Conservation (phyloP, 371 early-diverging fungal genomes). For the Ordospora colligata region DNA sequence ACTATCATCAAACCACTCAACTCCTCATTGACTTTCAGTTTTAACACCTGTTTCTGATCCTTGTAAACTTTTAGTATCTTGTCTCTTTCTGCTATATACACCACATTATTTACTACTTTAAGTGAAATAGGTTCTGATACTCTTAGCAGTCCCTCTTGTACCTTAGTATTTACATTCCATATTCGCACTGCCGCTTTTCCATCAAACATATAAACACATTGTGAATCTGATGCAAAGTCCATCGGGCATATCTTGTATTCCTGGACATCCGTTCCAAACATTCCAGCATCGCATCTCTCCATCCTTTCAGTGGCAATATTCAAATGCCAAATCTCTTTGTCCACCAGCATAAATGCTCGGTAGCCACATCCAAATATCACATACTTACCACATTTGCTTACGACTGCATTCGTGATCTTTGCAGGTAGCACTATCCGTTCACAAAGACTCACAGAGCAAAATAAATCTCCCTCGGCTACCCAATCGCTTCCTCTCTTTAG, state of each 20-base stretch:
- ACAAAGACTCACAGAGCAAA: background rate
- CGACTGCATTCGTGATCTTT: conserved; percentile 2
- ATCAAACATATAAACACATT: background rate
- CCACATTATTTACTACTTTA: background rate
- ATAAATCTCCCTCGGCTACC: background rate
- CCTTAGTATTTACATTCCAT: background rate
- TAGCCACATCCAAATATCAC: conserved; percentile 2
- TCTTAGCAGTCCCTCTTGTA: background rate
- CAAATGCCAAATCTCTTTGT: background rate
- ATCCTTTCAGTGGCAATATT: background rate
- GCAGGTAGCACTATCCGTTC: background rate
- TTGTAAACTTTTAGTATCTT: conserved; percentile 18
- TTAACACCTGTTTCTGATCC: background rate
- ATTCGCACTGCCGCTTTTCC: background rate
- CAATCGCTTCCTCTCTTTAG: background rate
- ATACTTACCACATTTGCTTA: background rate
- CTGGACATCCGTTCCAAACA: background rate
- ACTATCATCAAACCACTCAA: background rate
- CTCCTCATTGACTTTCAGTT: conserved; percentile 5
- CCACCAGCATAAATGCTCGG: background rate
- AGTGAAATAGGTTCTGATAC: conserved; percentile 4
- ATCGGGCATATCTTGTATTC: background rate
- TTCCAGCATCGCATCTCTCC: background rate
- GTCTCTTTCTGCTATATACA: conserved; percentile 10
- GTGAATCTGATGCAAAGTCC: conserved; percentile 3